A percentile compares a stretch with the other conserved stretches of the same genome.
Evolutionary conservation across 2,329 filamentous ascomycete genomes (phyloP).

Genomic region (Pestalotiopsis sp.): DNA sequence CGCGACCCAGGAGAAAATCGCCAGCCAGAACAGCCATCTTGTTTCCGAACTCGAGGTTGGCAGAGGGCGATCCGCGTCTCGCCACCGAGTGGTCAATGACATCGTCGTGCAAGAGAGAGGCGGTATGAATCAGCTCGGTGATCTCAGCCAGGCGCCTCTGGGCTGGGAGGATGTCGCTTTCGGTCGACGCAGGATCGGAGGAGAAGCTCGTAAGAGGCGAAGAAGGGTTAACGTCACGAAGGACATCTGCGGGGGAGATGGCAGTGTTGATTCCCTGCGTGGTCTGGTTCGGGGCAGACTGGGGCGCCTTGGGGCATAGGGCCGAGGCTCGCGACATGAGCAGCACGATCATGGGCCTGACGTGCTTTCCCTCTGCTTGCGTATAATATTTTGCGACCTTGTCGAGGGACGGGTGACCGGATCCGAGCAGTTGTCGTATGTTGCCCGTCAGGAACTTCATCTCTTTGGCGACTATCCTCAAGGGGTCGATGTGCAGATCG

Average conservation of each 20-base stretch:
- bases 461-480: slow-evolving; percentile 91
- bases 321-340: slow-evolving; percentile 95
- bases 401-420: slow-evolving; percentile 91
- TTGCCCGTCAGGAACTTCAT: slow-evolving; percentile 96
- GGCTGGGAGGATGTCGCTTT: slow-evolving; percentile 81
- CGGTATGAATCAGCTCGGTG: slow-evolving; percentile 95
- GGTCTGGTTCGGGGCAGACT: slow-evolving; percentile 42
- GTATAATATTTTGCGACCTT: slow-evolving; percentile 98
- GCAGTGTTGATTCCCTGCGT: slow-evolving; percentile 53
- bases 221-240: slow-evolving; percentile 83
- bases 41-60: slow-evolving; percentile 95
- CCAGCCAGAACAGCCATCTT: slow-evolving; percentile 98
- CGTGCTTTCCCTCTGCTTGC: slow-evolving; percentile 93
- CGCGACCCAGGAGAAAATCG: slow-evolving; percentile 92
- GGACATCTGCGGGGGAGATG: slow-evolving; percentile 58
- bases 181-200: slow-evolving; percentile 47
- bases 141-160: slow-evolving; percentile 94
- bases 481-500: slow-evolving; percentile 80
- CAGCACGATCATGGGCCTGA: slow-evolving; percentile 90
- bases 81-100: slow-evolving; percentile 93
- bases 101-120: slow-evolving; percentile 95
- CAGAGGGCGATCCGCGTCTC: slow-evolving; percentile 81
- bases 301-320: slow-evolving; percentile 65
- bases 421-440: slow-evolving; percentile 89
- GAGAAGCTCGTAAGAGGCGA: slow-evolving; percentile 55